Conservation (phyloP, 257 asterid species). For the Rehmannia glutinosa region DNA sequence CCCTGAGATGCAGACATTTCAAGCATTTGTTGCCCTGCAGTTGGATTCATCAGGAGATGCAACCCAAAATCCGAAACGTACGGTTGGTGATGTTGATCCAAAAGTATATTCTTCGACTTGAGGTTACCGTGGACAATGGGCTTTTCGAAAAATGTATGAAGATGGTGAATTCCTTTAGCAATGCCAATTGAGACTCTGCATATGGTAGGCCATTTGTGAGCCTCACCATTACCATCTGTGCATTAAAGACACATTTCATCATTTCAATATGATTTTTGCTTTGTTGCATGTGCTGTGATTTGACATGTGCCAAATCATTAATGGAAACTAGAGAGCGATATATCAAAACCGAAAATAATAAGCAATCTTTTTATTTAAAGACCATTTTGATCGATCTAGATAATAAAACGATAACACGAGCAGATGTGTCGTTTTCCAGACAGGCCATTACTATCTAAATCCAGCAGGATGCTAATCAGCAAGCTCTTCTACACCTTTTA, state of each 20-base stretch:
- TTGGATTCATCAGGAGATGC: constrained; percentile 58
- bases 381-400: not conserved
- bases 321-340: not conserved
- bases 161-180: constrained; percentile 60
- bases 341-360: not conserved
- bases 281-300: not conserved
- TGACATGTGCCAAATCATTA: not conserved
- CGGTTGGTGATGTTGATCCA: constrained; percentile 53
- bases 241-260: not conserved
- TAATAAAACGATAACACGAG: not conserved
- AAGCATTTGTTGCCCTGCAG: constrained; percentile 69
- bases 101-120: constrained; percentile 64
- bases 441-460: constrained; percentile 12
- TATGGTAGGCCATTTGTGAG: constrained; percentile 66
- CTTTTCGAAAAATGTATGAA: constrained; percentile 46
- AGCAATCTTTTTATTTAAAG: not conserved
- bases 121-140: constrained; percentile 86
- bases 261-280: not conserved
- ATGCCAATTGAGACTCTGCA: constrained; percentile 63
- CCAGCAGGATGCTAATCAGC: constrained; percentile 18
- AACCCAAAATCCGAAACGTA: constrained; percentile 75
- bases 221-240: constrained; percentile 62
- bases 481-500: not conserved
- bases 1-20: constrained; percentile 70
- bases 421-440: constrained; percentile 6